phyloP scores from a whole-genome alignment of 2,329 filamentous ascomycete genomes.

The Madurella fahalii region DNA sequence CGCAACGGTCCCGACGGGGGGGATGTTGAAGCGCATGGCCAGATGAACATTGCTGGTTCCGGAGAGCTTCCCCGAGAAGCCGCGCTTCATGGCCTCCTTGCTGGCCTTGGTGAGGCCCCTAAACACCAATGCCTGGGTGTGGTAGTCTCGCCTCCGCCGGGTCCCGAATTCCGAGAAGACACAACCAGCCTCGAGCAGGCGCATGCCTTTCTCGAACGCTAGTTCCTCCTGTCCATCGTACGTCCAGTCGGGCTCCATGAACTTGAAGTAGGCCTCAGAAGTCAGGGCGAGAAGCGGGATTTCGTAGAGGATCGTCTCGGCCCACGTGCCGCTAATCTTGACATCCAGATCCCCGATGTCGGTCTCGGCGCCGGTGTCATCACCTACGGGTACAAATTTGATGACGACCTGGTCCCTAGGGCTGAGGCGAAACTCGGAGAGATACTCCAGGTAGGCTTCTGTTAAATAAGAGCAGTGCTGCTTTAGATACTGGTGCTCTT shows the following conservation, averaged over 20 bases:
- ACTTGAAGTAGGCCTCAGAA: conserved; percentile 96
- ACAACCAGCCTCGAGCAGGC: conserved; percentile 76
- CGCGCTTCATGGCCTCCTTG: conserved; percentile 62
- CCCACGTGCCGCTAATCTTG: conserved; percentile 76
- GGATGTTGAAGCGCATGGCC: conserved; percentile 84
- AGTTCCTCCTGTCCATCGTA: conserved; percentile 82
- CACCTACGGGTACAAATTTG: conserved; percentile 55
- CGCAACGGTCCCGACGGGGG: conserved; percentile 81
- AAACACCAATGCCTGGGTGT: conserved; percentile 90
- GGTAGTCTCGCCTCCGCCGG: conserved; percentile 82
- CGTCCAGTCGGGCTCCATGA: conserved; percentile 89
- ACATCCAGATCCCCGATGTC: conserved; percentile 74
- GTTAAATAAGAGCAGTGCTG: conserved; percentile 77
- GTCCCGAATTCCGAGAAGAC: conserved; percentile 93
- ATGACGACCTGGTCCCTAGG: conserved; percentile 76
- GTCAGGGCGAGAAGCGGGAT: conserved; percentile 89
- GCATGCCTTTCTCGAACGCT: conserved; percentile 75
- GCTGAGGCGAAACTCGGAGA: conserved; percentile 74
- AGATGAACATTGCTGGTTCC: conserved; percentile 97
- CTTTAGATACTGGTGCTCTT: conserved; percentile 77
- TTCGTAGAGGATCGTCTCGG: conserved; percentile 95
- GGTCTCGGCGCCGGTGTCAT: conserved; percentile 58
- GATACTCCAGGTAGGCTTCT: conserved; percentile 71
- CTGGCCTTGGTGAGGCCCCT: conserved; percentile 77
- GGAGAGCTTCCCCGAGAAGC: conserved; percentile 67